Base-by-base conservation (phyloP, 305 asterid genomes). In the Caryopteris hybrid region DNA sequence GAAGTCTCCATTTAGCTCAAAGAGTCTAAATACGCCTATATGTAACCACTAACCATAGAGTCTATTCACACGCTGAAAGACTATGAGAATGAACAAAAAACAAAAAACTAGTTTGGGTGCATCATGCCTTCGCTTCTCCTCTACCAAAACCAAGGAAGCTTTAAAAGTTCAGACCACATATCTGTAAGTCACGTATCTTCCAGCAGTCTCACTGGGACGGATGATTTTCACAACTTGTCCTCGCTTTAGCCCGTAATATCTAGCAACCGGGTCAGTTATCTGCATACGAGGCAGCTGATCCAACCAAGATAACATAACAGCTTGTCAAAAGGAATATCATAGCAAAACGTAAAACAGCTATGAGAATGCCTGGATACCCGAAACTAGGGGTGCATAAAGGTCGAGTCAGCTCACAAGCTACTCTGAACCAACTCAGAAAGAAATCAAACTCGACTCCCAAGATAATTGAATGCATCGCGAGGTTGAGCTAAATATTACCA, bases 201-300 rank as follows among this genome's bases (percentile, higher is more conserved):
- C 96, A 11, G 95, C 96, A 65, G 95, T 91, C 81, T 91, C 96
- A 72, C 96, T 91, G 9, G 96, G 88, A 29, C 97, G 83, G 64
- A 76, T 84, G 21, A 90, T 90, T 66, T 86, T 86, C 52, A 90
- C 94, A 16, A 88, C 97, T 12, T 91, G 88, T 48, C 96, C 96
- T 16, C 89, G 91, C 71, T 84, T 86, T 53, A 91, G 81, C 10
- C 97, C 96, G 16, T 83, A 86, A 46, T 91, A 91, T 64, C 88
- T 79, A 9, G 97, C 91, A 54, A 91, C 72, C 4, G 96, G 96
- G 57, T 88, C 95, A 0, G 81, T 82, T 23, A 86, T 52, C 81
- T 86, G 96, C 54, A 91, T 85, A 52, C 95, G 85, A 12, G 97
- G 97, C 10, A 90, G 78, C 96, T 90, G 91, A 42, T 36, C 74